These are phyloP conservation scores for Endothia cerciana DNA, from an alignment of 2,329 filamentous ascomycete genomes.

Conservation along the genomic window DNA sequence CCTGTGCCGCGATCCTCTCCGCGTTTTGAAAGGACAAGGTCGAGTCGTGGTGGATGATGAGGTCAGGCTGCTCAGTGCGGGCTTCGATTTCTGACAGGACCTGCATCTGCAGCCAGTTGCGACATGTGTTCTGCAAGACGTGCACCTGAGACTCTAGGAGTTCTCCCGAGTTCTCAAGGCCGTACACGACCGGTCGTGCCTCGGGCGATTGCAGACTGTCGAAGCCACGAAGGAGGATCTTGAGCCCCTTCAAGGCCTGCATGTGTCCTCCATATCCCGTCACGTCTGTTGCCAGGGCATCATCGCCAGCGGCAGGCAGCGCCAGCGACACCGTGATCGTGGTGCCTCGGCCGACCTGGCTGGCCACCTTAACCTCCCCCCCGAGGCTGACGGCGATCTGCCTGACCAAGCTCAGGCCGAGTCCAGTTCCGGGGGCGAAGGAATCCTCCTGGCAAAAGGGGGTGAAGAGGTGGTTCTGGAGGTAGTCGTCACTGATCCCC, in stretches of 20 bases:
- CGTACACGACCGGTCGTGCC: background rate
- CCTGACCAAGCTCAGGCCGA: conserved; percentile 68
- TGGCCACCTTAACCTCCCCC: conserved; percentile 63
- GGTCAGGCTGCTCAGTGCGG: conserved; percentile 29
- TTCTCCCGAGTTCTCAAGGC: conserved; percentile 14
- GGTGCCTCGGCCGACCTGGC: conserved; percentile 43
- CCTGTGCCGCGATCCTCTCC: conserved; percentile 19
- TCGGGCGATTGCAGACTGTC: conserved; percentile 5
- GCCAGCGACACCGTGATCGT: conserved; percentile 41
- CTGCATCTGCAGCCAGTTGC: conserved; percentile 40
- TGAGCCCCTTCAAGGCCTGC: conserved; percentile 37
- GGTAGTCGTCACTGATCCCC: conserved; percentile 67
- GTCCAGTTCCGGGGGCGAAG: conserved; percentile 62
- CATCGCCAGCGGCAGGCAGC: conserved; percentile 29
- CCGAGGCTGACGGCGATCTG: conserved; percentile 61
- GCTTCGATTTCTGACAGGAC: conserved; percentile 27
- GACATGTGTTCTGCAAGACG: conserved; percentile 37
- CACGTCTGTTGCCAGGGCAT: conserved; percentile 26
- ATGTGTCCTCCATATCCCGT: conserved; percentile 38
- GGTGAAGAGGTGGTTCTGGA: conserved; percentile 62
- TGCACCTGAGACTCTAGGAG: conserved; percentile 28
- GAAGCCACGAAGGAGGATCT: conserved; percentile 36
- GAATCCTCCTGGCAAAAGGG: conserved; percentile 68
- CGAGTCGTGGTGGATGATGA: conserved; percentile 34
- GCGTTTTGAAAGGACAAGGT: conserved; percentile 19